Evolutionary conservation across 2,329 filamentous ascomycete genomes (phyloP).

Genomic region (Fusarium dimerum): DNA sequence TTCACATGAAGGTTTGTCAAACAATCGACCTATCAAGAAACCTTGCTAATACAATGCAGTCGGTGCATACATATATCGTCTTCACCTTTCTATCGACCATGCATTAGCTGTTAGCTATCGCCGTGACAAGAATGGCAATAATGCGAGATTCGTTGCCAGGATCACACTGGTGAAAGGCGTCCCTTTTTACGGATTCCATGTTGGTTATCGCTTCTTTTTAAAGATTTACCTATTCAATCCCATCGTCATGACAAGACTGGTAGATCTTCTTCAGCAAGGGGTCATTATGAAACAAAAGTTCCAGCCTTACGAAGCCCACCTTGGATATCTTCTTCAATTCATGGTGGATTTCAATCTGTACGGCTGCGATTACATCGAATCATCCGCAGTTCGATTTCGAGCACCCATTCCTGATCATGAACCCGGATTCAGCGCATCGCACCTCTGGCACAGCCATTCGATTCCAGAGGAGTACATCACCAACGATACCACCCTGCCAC

Average conservation of each 20-base stretch:
- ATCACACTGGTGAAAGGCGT: conserved; percentile 91
- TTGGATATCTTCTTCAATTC: conserved; percentile 92
- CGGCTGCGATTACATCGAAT: conserved; percentile 85
- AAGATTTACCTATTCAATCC: conserved; percentile 96
- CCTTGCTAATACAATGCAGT: conserved; percentile 44
- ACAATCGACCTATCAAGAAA: background rate
- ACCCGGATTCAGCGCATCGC: conserved; percentile 58
- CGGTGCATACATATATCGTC: conserved; percentile 70
- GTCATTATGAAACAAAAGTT: conserved; percentile 80
- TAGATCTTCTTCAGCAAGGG: conserved; percentile 85
- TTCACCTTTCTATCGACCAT: conserved; percentile 88
- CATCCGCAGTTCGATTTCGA: conserved; percentile 70
- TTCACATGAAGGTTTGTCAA: conserved; percentile 63
- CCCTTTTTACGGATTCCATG: conserved; percentile 94
- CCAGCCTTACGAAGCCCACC: conserved; percentile 91
- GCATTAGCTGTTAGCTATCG: conserved; percentile 85
- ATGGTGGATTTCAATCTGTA: conserved; percentile 99
- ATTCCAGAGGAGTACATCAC: conserved; percentile 53
- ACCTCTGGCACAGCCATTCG: conserved; percentile 79
- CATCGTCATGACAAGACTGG: conserved; percentile 78
- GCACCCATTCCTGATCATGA: conserved; percentile 70
- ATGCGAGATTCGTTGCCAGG: conserved; percentile 76
- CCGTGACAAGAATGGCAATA: conserved; percentile 68
- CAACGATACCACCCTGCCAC: conserved; percentile 66
- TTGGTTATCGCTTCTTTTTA: conserved; percentile 86